Evolutionary conservation across 768 basidiomycete genomes (phyloP).

Genomic region (Tricholoma saponaceum): DNA sequence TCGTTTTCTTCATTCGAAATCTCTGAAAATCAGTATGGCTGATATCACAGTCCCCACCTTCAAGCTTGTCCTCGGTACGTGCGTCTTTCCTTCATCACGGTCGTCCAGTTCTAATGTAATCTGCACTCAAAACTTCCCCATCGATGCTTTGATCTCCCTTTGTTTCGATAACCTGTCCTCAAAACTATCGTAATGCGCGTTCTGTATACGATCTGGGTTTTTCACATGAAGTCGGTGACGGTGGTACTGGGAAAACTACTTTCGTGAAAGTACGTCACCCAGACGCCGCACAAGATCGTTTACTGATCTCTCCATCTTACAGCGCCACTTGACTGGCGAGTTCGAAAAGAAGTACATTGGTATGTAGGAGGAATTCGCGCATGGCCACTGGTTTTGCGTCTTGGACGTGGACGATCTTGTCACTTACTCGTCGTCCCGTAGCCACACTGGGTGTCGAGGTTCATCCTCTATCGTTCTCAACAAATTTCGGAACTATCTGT

Average conservation of each 20-base stretch:
- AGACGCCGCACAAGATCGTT: slow-evolving; percentile 40
- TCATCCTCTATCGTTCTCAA: slow-evolving; percentile 91
- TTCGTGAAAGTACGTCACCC: slow-evolving; percentile 82
- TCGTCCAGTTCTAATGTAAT: slow-evolving; percentile 22
- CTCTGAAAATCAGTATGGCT: slow-evolving; percentile 14
- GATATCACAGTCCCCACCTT: slow-evolving; percentile 74
- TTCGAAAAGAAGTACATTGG: slow-evolving; percentile 99
- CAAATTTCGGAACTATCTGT: slow-evolving; percentile 98
- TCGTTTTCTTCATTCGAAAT: slow-evolving; percentile 15
- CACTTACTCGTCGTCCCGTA: slow-evolving; percentile 30
- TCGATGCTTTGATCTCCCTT: slow-evolving; percentile 44
- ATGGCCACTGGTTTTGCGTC: slow-evolving; percentile 13
- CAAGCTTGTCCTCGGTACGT: slow-evolving; percentile 97
- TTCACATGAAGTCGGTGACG: slow-evolving; percentile 74
- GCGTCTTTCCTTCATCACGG: slow-evolving; percentile 6
- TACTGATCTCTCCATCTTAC: slow-evolving; percentile 45
- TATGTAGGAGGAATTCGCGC: slow-evolving; percentile 36
- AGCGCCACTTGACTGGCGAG: slow-evolving; percentile 99
- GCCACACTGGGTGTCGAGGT: slow-evolving; percentile 99
- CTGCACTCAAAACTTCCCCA: slow-evolving; percentile 34
- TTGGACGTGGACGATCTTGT: slow-evolving; percentile 12
- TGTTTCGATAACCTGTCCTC: slow-evolving; percentile 14
- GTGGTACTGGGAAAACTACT: slow-evolving; percentile 97
- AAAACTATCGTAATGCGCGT: slow-evolving; percentile 6
- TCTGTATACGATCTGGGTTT: slow-evolving; percentile 16